Evolutionary conservation across 2,329 filamentous ascomycete species (phyloP), one percentile per base, ranked within the genome.

Genomic region (Colletotrichum liriopes): DNA sequence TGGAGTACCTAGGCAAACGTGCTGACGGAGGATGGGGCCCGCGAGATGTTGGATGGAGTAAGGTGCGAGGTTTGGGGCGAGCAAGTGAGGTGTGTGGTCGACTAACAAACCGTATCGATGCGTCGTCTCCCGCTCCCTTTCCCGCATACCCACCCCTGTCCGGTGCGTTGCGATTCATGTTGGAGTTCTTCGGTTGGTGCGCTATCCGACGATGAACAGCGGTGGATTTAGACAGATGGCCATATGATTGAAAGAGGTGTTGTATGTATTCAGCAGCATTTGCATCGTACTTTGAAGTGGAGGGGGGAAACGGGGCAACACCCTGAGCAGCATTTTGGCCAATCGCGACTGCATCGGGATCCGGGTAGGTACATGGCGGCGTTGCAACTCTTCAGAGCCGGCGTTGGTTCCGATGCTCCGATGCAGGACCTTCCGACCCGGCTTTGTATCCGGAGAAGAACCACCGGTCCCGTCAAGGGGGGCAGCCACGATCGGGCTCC

Each of bases 331-430:
- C 14, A 51, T 39, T 23, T 32, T 26, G 26, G 18, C 70, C 70
- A 69, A 70, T 72, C 39, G 47, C 35, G 54, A 60, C 39, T 65
- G 39, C 65, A 69, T 70, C 54, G 65, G 65, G 16, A 64, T 32
- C 54, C 45, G 70, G 70, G 39, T 60, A 54, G 51, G 66, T 51
- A 67, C 56, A 58, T 52, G 51, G 43, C 43, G 41, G 35, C 55
- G 49, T 47, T 61, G 67, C 51, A 41, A 23, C 52, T 56, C 23
- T 63, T 39, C 64, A 56, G 41, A 58, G 49, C 51, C 64, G 56
- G 64, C 16, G 47, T 61, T n/a, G 54, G 67, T 59, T 54, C 60
- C 52, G 67, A 65, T 58, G 52, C 60, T n/a, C 43, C 43, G 45
- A 39, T 35, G 43, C 59, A 62, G 41, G n/a, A 35, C 32, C 32